Evolutionary conservation across 2,329 filamentous ascomycete genomes (phyloP).

Genomic region (Colletotrichum gloeosporioides): DNA sequence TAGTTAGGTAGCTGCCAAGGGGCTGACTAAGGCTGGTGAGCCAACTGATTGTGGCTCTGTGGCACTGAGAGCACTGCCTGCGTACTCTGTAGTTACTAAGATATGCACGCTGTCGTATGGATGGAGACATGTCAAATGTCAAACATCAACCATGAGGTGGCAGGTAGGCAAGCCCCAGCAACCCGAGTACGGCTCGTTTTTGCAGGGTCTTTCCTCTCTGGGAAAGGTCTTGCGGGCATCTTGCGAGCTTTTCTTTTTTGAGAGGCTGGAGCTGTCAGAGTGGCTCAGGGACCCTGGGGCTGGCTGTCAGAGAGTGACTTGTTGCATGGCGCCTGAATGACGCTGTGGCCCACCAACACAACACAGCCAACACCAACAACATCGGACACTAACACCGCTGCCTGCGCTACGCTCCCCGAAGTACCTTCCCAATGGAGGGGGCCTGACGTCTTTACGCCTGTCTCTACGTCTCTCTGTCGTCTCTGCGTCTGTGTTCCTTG

Average conservation of each 20-base stretch:
- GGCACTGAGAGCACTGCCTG: neutral
- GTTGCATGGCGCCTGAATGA: neutral
- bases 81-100: neutral
- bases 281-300: neutral
- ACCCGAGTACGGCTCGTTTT: neutral
- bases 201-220: neutral
- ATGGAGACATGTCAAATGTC: neutral
- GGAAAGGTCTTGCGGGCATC: constrained; percentile 2
- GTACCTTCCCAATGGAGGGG: neutral
- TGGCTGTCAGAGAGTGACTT: neutral
- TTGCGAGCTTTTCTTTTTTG: neutral
- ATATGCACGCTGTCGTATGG: neutral
- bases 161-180: neutral
- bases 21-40: neutral
- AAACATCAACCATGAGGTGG: neutral
- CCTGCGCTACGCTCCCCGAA: neutral
- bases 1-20: neutral
- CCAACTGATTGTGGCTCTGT: neutral
- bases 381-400: neutral
- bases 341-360: neutral
- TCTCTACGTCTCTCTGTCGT: neutral
- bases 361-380: neutral
- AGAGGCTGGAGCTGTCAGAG: neutral
- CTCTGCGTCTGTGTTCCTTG: neutral
- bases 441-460: neutral